Conservation (phyloP, 1,139 yeast genomes). For the Scheffersomyces stambukii region DNA sequence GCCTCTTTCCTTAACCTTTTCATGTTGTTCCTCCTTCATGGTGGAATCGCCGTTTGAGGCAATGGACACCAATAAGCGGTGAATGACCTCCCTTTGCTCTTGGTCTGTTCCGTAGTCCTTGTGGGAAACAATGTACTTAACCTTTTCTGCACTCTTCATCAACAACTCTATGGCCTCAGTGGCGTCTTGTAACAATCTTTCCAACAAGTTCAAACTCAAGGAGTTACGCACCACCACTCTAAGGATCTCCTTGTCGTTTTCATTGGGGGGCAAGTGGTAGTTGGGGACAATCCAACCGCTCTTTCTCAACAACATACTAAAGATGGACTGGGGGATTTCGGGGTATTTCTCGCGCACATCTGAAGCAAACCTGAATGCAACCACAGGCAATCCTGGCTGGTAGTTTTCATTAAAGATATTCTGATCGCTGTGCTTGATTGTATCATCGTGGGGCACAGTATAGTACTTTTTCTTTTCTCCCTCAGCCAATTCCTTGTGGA, state of each 20-base stretch:
- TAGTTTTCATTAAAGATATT: conserved; percentile 33
- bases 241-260: conserved; percentile 57
- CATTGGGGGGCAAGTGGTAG: conserved; percentile 72
- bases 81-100: conserved; percentile 20
- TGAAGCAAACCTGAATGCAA: conserved; percentile 71
- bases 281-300: conserved; percentile 89
- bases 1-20: conserved; percentile 15
- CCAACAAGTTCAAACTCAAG: conserved; percentile 67
- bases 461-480: conserved; percentile 16
- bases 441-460: conserved; percentile 13
- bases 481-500: conserved; percentile 51
- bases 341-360: conserved; percentile 59
- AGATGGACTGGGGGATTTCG: conserved; percentile 77
- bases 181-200: conserved; percentile 66
- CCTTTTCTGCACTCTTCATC: conserved; percentile 31
- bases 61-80: conserved; percentile 32
- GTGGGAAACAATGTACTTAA: conserved; percentile 16
- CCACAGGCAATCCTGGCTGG: conserved; percentile 84
- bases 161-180: conserved; percentile 54
- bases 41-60: conserved; percentile 37
- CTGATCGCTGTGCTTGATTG: conserved; percentile 3
- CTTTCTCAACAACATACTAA: conserved; percentile 70
- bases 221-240: conserved; percentile 82
- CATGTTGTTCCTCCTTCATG: conserved; percentile 21
- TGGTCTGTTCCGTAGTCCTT: conserved; percentile 16